A percentile compares a stretch with the other conserved stretches of the same genome.
Evolutionary conservation across 495 filamentous ascomycete species (phyloP).

Genomic region (Melanomma pulvis-pyrius): DNA sequence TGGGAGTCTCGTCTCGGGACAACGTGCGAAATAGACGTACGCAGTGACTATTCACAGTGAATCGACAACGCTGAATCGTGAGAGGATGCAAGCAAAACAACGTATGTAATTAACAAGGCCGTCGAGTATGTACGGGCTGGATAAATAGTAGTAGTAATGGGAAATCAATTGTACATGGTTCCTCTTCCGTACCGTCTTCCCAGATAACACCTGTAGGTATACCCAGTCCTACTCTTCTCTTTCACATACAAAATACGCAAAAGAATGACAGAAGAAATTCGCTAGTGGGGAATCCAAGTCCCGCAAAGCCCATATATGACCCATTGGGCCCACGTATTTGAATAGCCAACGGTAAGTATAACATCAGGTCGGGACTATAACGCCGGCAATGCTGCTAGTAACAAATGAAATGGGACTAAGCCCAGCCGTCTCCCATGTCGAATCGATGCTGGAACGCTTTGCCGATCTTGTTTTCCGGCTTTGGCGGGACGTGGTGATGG

Average conservation of each 20-base stretch:
- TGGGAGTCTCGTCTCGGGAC: background rate
- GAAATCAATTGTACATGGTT: background rate
- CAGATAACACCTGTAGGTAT: background rate
- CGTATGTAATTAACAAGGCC: background rate
- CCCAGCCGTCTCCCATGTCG: constrained; percentile 43
- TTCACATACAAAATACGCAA: background rate
- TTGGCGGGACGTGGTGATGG: constrained; percentile 43
- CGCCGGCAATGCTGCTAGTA: background rate
- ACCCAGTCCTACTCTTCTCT: background rate
- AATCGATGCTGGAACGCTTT: constrained; percentile 38
- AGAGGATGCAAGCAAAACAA: background rate
- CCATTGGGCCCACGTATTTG: background rate
- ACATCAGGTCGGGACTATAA: background rate
- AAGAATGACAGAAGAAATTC: background rate
- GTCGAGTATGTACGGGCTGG: background rate
- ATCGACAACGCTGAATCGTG: background rate
- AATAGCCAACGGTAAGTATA: background rate
- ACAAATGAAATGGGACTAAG: background rate
- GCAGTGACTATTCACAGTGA: too few species aligned
- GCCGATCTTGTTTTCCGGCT: constrained; percentile 28
- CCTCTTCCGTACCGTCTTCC: background rate
- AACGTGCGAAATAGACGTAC: background rate
- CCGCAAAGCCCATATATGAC: background rate
- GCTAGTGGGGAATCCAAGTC: background rate
- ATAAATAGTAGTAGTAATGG: background rate